Evolutionary conservation across 1,284 basidiomycete genomes (phyloP).

Genomic region (Lignosus rhinocerotis): DNA sequence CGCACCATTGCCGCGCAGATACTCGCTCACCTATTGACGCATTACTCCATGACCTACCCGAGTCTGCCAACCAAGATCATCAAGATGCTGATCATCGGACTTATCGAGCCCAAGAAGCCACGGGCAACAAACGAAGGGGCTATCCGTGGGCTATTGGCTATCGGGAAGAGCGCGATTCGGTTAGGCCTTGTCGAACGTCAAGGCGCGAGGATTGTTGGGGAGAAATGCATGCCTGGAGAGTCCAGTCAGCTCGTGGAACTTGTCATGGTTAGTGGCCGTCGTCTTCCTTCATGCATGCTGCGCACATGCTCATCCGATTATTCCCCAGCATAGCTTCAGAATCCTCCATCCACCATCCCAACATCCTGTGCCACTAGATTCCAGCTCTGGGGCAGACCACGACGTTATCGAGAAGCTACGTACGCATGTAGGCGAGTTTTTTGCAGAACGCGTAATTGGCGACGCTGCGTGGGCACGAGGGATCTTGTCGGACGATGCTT

Average conservation of each 20-base stretch:
- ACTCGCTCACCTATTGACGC: slow-evolving; percentile 76
- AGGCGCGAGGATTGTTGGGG: slow-evolving; percentile 70
- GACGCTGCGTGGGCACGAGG: slow-evolving; percentile 64
- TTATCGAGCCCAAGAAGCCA: slow-evolving; percentile 71
- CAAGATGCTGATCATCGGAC: slow-evolving; percentile 88
- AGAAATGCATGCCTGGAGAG: slow-evolving; percentile 51
- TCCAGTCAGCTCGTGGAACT: slow-evolving; percentile 50
- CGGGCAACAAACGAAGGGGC: slow-evolving; percentile 84
- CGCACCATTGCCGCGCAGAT: slow-evolving; percentile 81
- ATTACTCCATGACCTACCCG: slow-evolving; percentile 82
- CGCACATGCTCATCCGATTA: background rate
- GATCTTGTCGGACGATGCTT: slow-evolving; percentile 42
- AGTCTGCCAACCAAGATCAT: slow-evolving; percentile 87
- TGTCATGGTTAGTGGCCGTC: slow-evolving; percentile 49
- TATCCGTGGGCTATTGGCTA: slow-evolving; percentile 78
- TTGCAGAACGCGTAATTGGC: slow-evolving; percentile 52
- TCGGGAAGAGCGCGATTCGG: slow-evolving; percentile 81
- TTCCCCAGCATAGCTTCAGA: slow-evolving; percentile 51
- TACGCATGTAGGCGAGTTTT: slow-evolving; percentile 59
- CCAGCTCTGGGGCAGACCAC: slow-evolving; percentile 46
- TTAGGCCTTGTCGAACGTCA: slow-evolving; percentile 79
- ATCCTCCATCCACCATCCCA: slow-evolving; percentile 56
- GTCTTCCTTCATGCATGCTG: background rate
- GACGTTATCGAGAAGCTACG: slow-evolving; percentile 47
- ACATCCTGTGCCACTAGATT: slow-evolving; percentile 57